Evolutionary conservation across 805 yeast species (phyloP).

Genomic region (Zygosaccharomyces bailii): DNA sequence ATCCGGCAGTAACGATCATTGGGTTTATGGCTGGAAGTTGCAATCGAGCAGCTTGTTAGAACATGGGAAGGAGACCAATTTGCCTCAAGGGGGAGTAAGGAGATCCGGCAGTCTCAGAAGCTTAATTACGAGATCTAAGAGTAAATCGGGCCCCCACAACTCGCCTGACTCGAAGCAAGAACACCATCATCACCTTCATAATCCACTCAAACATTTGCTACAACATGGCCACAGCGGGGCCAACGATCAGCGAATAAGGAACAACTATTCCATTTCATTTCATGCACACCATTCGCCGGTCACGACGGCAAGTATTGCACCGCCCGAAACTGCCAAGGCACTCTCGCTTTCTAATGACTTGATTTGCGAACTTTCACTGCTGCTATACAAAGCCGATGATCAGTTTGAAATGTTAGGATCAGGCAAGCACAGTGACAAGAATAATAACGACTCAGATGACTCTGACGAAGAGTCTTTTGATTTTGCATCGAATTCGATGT

Average conservation of each 20-base stretch:
- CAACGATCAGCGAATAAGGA: conserved; percentile 37
- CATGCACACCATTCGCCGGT: conserved; percentile 74
- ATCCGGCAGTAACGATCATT: conserved; percentile 83
- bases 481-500: background rate
- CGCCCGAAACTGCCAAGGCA: conserved; percentile 58
- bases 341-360: conserved; percentile 75
- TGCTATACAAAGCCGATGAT: conserved; percentile 21
- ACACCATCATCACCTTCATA: conserved; percentile 10
- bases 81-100: background rate
- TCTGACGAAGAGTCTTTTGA: conserved; percentile 10
- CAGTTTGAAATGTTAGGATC: conserved; percentile 10
- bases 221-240: conserved; percentile 20
- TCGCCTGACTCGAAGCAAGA: conserved; percentile 11
- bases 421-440: background rate
- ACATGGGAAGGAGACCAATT: background rate
- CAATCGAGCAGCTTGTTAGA: conserved; percentile 22
- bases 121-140: background rate
- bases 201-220: conserved; percentile 28
- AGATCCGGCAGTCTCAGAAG: conserved; percentile 5
- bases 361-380: conserved; percentile 57
- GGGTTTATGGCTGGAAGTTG: conserved; percentile 78
- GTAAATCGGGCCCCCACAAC: background rate
- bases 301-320: conserved; percentile 77
- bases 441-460: conserved; percentile 10
- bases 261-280: conserved; percentile 62